phyloP scores from a whole-genome alignment of 2,329 filamentous ascomycete species.

The Grosmannia penicillata region DNA sequence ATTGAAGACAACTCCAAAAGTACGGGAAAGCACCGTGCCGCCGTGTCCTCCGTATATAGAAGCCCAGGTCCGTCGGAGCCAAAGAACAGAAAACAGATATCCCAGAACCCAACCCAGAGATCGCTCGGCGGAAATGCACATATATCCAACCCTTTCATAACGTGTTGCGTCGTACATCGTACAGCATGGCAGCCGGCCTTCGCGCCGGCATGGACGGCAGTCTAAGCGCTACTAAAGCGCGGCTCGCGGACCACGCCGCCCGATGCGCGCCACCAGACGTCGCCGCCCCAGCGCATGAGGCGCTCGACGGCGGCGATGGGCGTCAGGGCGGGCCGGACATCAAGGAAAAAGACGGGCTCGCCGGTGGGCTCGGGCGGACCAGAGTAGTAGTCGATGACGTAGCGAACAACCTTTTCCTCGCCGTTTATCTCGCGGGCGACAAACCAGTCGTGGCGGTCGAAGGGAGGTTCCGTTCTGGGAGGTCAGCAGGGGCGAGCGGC shows the following conservation, averaged over 20 bases:
- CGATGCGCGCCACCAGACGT: constrained; percentile 84
- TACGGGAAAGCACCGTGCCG: no score
- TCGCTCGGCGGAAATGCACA: background rate
- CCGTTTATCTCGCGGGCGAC: constrained; percentile 60
- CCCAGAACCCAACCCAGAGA: background rate
- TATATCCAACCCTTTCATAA: background rate
- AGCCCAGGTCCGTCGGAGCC: no score
- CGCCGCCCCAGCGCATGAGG: constrained; percentile 75
- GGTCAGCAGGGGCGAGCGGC: background rate
- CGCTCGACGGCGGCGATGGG: constrained; percentile 70
- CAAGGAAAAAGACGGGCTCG: constrained; percentile 89
- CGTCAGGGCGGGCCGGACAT: constrained; percentile 79
- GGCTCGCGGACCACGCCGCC: constrained; percentile 49
- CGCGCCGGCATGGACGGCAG: no score
- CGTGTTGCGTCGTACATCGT: no score
- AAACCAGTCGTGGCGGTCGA: constrained; percentile 96
- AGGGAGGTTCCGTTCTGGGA: constrained; percentile 62
- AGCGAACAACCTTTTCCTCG: constrained; percentile 63
- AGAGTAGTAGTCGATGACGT: constrained; percentile 94
- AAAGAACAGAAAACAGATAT: background rate
- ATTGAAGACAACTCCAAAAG: no score
- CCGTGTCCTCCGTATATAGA: no score
- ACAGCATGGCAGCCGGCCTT: background rate
- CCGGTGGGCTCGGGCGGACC: constrained; percentile 68
- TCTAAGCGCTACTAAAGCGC: no score